Percentiles rank a stretch among this genome's conserved stretches.
phyloP scores from a whole-genome alignment of 371 early-diverging fungal genomes.

The Mucor velutinosus region DNA sequence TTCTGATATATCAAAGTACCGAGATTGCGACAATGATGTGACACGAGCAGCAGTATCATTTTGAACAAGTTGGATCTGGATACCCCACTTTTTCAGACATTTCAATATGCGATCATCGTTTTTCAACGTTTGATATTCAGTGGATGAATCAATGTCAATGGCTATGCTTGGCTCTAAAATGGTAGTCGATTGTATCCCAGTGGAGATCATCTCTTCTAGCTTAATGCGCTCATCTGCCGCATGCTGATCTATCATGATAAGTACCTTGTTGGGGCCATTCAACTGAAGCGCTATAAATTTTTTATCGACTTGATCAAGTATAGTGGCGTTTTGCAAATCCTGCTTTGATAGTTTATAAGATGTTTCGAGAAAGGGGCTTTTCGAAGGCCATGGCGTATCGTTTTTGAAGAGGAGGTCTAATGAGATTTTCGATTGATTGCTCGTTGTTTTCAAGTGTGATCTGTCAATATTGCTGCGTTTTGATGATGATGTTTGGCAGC shows the following conservation, averaged over 20 bases:
- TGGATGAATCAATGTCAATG: slow-evolving; percentile 39
- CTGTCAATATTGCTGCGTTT: slow-evolving; percentile 23
- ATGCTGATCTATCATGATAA: slow-evolving; percentile 82
- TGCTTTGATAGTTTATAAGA: slow-evolving; percentile 37
- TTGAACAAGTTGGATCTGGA: slow-evolving; percentile 29
- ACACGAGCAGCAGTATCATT: not conserved
- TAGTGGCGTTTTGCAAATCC: slow-evolving; percentile 31
- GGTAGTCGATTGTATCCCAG: slow-evolving; percentile 31
- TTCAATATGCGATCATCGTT: slow-evolving; percentile 16
- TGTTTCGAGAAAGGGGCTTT: not conserved
- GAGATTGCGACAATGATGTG: slow-evolving; percentile 17
- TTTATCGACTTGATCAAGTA: slow-evolving; percentile 68
- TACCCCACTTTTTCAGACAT: slow-evolving; percentile 63
- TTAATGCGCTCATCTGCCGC: slow-evolving; percentile 84
- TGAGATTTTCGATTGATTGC: not conserved
- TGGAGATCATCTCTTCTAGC: slow-evolving; percentile 50
- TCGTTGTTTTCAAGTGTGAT: slow-evolving; percentile 8
- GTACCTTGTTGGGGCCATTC: not conserved
- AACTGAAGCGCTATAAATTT: slow-evolving; percentile 65
- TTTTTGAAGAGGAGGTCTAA: not conserved
- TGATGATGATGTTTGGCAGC: not conserved
- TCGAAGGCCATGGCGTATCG: not conserved
- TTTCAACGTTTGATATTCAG: slow-evolving; percentile 36
- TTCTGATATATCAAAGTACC: slow-evolving; percentile 32
- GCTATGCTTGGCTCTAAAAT: slow-evolving; percentile 52